Conservation (phyloP, 2,329 filamentous ascomycete genomes). For the Colletotrichum sp. region DNA sequence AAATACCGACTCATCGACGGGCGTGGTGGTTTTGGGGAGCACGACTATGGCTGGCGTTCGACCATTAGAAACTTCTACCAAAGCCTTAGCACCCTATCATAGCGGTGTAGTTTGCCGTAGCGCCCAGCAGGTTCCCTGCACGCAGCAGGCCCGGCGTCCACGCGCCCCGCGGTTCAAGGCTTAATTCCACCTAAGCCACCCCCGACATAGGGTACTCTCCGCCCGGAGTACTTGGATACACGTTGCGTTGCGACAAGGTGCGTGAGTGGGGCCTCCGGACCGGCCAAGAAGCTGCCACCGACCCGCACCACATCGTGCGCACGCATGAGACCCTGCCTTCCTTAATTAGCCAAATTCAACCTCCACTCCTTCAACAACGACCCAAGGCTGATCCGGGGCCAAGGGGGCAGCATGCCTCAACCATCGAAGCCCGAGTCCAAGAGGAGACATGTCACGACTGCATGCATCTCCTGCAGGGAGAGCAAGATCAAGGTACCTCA, state of each 20-base stretch:
- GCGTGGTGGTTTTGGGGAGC: neutral
- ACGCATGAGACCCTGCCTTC: neutral
- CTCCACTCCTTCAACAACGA: neutral
- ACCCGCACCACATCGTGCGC: neutral
- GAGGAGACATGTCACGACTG: constrained; percentile 47
- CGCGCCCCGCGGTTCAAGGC: neutral
- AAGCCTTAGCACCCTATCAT: neutral
- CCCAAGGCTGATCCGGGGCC: neutral
- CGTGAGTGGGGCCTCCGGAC: neutral
- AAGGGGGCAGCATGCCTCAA: neutral
- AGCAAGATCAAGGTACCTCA: constrained; percentile 45
- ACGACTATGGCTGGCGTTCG: neutral
- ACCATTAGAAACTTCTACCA: neutral
- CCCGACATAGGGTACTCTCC: neutral
- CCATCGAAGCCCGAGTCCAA: neutral
- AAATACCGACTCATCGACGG: neutral
- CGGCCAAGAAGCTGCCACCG: neutral
- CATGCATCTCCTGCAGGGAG: constrained; percentile 47
- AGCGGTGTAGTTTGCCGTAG: neutral
- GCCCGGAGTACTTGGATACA: neutral
- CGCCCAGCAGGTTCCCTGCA: neutral
- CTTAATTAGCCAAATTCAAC: neutral
- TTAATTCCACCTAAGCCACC: neutral
- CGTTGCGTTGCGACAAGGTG: neutral
- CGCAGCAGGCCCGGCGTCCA: neutral